These are phyloP conservation scores for Dactylellina sp. DNA, from an alignment of 2,329 filamentous ascomycete genomes.

Conservation along the genomic window DNA sequence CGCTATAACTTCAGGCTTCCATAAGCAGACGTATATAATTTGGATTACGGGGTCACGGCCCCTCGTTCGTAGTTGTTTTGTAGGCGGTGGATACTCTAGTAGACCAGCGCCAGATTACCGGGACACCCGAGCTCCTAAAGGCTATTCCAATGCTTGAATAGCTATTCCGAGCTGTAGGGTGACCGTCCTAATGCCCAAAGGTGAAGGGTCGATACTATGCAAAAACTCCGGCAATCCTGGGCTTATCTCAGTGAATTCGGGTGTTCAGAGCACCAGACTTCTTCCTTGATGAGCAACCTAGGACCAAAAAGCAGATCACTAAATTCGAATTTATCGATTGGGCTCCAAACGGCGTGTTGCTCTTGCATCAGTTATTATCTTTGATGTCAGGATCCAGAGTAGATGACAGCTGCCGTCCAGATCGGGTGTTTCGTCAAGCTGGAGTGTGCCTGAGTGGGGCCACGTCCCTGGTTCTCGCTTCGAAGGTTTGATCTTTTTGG, in stretches of 20 bases:
- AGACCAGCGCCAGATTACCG: no score
- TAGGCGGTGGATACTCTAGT: no score
- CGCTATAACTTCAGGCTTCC: neutral
- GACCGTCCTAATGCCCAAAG: no score
- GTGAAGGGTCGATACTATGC: no score
- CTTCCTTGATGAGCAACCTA: no score
- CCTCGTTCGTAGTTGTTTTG: neutral
- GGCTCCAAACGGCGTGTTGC: neutral
- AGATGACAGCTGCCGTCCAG: neutral
- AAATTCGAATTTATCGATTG: no score
- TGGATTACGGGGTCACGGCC: neutral
- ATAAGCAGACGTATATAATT: neutral
- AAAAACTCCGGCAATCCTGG: no score
- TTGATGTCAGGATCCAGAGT: conserved; percentile 5
- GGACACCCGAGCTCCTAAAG: no score
- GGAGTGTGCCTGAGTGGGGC: neutral
- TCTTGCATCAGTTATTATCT: neutral
- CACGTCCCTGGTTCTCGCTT: neutral
- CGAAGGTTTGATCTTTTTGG: neutral
- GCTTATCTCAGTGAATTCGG: neutral
- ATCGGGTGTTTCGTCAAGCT: conserved; percentile 23
- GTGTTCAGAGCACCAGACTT: neutral
- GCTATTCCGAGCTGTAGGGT: no score
- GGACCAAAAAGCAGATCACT: no score
- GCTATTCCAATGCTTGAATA: no score